A percentile compares a stretch with the other conserved stretches of the same genome.
These are phyloP conservation scores for Curvularia verruculosa DNA, from an alignment of 2,329 filamentous ascomycete genomes.

Conservation along the genomic window DNA sequence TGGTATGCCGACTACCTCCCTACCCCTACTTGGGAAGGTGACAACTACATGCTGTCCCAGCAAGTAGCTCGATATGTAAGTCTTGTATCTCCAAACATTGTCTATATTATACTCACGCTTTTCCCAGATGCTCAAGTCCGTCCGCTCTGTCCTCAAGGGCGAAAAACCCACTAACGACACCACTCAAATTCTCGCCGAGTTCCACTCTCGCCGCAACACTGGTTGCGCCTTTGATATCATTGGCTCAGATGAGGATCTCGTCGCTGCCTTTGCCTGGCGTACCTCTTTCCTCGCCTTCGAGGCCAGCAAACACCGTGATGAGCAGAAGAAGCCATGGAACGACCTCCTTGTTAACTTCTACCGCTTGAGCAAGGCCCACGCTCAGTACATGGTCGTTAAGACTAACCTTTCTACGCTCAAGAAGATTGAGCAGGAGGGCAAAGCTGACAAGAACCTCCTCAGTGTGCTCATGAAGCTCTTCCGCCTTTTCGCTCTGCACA, in stretches of 20 bases:
- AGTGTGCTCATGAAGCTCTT: slow-evolving; percentile 69
- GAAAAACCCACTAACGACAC: slow-evolving; percentile 72
- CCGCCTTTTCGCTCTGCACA: slow-evolving; percentile 68
- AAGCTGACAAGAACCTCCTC: slow-evolving; percentile 64
- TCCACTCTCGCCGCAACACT: slow-evolving; percentile 69
- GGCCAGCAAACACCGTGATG: slow-evolving; percentile 74
- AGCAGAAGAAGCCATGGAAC: slow-evolving; percentile 77
- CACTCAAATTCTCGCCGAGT: slow-evolving; percentile 68
- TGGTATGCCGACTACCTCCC: slow-evolving; percentile 80
- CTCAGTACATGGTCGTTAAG: slow-evolving; percentile 79
- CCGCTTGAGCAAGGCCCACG: slow-evolving; percentile 75
- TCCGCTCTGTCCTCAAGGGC: slow-evolving; percentile 70
- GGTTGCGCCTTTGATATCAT: slow-evolving; percentile 77
- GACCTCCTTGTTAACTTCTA: slow-evolving; percentile 78
- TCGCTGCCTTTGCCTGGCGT: slow-evolving; percentile 77
- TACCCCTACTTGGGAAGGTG: slow-evolving; percentile 74
- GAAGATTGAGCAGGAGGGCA: slow-evolving; percentile 56
- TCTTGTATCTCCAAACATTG: slow-evolving; percentile 8
- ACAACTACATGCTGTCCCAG: slow-evolving; percentile 84
- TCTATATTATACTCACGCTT: slow-evolving; percentile 7
- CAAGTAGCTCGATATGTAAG: slow-evolving; percentile 74
- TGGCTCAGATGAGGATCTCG: slow-evolving; percentile 71
- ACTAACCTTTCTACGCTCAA: slow-evolving; percentile 76
- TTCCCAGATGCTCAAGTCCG: slow-evolving; percentile 71
- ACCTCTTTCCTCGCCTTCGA: slow-evolving; percentile 77